These are phyloP conservation scores for Gliomastix tumulicola DNA, from an alignment of 2,329 filamentous ascomycete genomes.

Conservation along the genomic window DNA sequence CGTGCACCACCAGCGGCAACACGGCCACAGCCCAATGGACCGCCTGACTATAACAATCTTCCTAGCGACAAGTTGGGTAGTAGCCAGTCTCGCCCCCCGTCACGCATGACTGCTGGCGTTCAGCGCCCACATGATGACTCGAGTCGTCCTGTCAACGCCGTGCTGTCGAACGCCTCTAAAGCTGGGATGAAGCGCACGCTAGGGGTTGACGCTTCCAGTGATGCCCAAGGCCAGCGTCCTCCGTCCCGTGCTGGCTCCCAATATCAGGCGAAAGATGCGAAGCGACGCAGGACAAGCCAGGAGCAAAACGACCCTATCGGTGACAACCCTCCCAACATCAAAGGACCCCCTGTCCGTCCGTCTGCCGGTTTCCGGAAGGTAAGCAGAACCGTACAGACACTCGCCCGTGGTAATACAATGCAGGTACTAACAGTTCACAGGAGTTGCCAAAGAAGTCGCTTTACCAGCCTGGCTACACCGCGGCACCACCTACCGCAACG, in stretches of 20 bases:
- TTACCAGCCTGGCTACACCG: slow-evolving; percentile 55
- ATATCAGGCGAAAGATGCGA: slow-evolving; percentile 65
- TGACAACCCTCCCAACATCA: slow-evolving; percentile 54
- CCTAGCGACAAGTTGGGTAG: slow-evolving; percentile 22
- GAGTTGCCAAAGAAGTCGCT: slow-evolving; percentile 53
- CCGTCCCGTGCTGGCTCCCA: slow-evolving; percentile 47
- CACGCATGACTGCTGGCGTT: slow-evolving; percentile 51
- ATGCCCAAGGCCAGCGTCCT: slow-evolving; percentile 35
- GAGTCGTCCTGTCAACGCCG: slow-evolving; percentile 52
- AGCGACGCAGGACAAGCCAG: slow-evolving; percentile 73
- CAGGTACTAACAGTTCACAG: slow-evolving; percentile 25
- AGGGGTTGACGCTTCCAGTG: slow-evolving; percentile 56
- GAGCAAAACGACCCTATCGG: slow-evolving; percentile 56
- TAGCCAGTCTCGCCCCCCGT: slow-evolving; percentile 34
- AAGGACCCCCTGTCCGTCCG: slow-evolving; percentile 78
- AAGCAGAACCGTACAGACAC: slow-evolving; percentile 19
- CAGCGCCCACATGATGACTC: slow-evolving; percentile 50
- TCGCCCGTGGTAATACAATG: not conserved
- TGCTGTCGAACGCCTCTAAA: slow-evolving; percentile 52
- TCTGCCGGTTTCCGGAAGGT: slow-evolving; percentile 67
- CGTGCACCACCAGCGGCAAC: slow-evolving; percentile 54
- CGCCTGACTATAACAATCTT: slow-evolving; percentile 33
- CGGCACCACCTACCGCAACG: slow-evolving; percentile 45
- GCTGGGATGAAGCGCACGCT: slow-evolving; percentile 65
- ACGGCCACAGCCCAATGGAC: slow-evolving; percentile 45